Evolutionary conservation across 306 rosid species (phyloP), one percentile per base, ranked within the genome.

Genomic region (Cicer yamashitae): DNA sequence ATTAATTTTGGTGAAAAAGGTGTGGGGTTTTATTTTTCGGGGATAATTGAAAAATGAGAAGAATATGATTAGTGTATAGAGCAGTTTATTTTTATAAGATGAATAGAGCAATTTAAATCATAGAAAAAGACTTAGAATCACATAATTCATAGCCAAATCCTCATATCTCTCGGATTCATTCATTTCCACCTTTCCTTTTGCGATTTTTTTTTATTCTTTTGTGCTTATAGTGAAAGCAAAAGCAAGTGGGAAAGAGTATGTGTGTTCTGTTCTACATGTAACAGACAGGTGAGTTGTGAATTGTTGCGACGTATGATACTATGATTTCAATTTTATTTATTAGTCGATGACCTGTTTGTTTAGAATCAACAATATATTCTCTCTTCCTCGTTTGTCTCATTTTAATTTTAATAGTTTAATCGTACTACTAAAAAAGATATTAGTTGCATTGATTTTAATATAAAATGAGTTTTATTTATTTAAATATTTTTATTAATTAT

Each of bases 41-140:
- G 15, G 7, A 72, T 52, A 0, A 40, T 38, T 5, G 86, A 74
- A 64, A 69, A 69, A 34, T 25, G 7, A 40, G 71, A 44, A 18
- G 60, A 65, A 83, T 67, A 7, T 74, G 75, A 45, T 30, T 30
- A 30, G 5, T 30, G 5, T 30, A 71, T 22, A 75, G 77, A 44
- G 71, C 67, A 5, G 59, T 56, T 74, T 74, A 37, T 34, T 57
- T 30, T 30, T 30, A 30, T 3, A 30, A 30, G 34, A 30, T 30
- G 37, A 30, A 71, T 22, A 75, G 77, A 44, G 68, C 67, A 5
- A 48, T 56, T 71, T 74, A 37, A 20, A 30, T 57, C 15, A 40
- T 14, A 22, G 20, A 53, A 71, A 75, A 57, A 39, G 57, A 78
- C 67, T 67, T 40, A 71, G 38, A 4, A 67, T 70, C 76, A 13